These are phyloP conservation scores for Flammula alnicola DNA, from an alignment of 1,284 basidiomycete species.

Conservation along the genomic window DNA sequence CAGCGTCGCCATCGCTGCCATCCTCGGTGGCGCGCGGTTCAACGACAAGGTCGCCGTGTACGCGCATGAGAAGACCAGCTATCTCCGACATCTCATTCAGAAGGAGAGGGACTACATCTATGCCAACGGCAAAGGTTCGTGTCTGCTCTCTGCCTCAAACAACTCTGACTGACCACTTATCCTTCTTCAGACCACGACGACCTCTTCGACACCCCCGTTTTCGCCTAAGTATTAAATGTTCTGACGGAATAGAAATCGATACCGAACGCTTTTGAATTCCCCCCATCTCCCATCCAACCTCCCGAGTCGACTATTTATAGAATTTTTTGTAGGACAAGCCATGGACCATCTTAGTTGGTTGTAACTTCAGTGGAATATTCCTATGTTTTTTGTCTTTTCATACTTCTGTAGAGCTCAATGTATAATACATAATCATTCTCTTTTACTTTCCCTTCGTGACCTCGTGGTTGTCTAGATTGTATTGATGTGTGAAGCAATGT, in stretches of 20 bases:
- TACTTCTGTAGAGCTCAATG: too few species aligned
- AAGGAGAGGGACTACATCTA: constrained; percentile 63
- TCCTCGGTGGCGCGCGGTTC: constrained; percentile 52
- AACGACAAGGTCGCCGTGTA: constrained; percentile 58
- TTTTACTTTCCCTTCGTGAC: too few species aligned
- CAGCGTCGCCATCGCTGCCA: constrained; percentile 61
- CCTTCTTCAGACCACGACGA: constrained; percentile 40
- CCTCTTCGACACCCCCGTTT: constrained; percentile 34
- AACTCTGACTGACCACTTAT: constrained; percentile 7
- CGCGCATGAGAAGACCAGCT: constrained; percentile 56
- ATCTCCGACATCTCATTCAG: constrained; percentile 56
- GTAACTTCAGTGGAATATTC: too few species aligned
- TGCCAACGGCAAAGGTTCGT: constrained; percentile 56
- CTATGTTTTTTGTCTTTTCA: too few species aligned
- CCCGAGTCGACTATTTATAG: too few species aligned
- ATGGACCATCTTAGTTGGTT: too few species aligned
- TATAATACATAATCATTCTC: too few species aligned
- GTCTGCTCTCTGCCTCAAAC: background rate
- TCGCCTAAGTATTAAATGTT: constrained; percentile 19
- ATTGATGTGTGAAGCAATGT: too few species aligned
- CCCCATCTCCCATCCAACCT: background rate
- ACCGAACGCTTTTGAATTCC: background rate
- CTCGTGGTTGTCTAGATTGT: too few species aligned
- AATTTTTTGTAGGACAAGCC: too few species aligned
- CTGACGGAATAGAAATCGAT: background rate